These are phyloP conservation scores for Perilla frutescens DNA, from an alignment of 257 asterid species.

Conservation along the genomic window DNA sequence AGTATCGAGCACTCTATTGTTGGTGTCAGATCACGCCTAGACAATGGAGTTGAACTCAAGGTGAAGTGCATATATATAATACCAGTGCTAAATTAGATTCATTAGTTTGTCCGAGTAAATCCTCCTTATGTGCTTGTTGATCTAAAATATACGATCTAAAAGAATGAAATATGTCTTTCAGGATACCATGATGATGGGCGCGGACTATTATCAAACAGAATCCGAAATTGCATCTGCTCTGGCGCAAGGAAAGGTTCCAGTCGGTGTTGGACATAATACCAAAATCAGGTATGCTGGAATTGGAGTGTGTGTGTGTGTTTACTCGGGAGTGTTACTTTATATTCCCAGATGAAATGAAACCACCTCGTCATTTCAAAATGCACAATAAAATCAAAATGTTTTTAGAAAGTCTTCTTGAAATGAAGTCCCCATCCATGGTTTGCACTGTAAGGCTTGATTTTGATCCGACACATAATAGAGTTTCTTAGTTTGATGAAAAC, in stretches of 20 bases:
- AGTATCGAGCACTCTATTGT: constrained; percentile 84
- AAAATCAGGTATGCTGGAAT: constrained; percentile 61
- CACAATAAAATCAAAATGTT: no score
- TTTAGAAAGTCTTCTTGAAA: background rate
- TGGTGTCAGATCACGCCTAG: constrained; percentile 85
- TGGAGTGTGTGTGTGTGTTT: no score
- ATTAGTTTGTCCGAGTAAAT: background rate
- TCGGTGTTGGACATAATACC: constrained; percentile 87
- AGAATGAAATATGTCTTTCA: constrained; percentile 35
- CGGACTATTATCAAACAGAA: constrained; percentile 90
- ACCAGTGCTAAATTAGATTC: background rate
- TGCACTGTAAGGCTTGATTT: background rate
- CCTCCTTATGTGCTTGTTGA: background rate
- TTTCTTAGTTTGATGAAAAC: no score
- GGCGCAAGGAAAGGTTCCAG: constrained; percentile 87
- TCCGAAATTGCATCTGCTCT: constrained; percentile 77
- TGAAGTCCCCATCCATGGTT: background rate
- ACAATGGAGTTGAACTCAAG: constrained; percentile 82
- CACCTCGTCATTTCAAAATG: no score
- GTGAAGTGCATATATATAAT: constrained; percentile 39
- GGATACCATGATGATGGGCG: constrained; percentile 99
- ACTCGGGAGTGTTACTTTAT: no score
- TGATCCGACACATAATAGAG: no score
- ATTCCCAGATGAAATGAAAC: no score
- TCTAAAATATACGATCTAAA: background rate